These are phyloP conservation scores for Fusarium nygamai DNA, from an alignment of 2,329 filamentous ascomycete genomes.

Conservation along the genomic window DNA sequence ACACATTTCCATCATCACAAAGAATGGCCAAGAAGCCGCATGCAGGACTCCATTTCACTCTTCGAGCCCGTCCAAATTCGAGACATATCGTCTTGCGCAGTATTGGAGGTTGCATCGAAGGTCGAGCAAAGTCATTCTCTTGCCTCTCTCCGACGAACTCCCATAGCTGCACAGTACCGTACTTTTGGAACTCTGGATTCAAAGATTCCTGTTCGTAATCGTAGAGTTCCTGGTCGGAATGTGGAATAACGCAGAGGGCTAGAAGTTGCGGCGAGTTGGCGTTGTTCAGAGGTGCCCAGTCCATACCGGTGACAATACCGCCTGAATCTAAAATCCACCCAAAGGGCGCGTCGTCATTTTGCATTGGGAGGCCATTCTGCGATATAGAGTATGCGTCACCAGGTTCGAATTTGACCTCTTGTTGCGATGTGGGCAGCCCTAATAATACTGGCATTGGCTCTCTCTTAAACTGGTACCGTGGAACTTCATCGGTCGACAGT, in stretches of 20 bases:
- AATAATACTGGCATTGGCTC: conserved; percentile 48
- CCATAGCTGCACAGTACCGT: conserved; percentile 64
- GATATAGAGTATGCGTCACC: conserved; percentile 42
- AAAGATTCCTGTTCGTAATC: conserved; percentile 51
- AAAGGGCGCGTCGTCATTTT: conserved; percentile 42
- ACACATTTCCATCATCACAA: conserved; percentile 61
- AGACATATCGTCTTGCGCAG: conserved; percentile 58
- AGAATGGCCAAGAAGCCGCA: conserved; percentile 60
- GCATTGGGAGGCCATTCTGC: conserved; percentile 45
- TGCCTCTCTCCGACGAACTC: conserved; percentile 51
- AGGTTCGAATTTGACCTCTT: conserved; percentile 44
- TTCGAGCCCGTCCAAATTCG: conserved; percentile 60
- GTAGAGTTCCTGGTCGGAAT: conserved; percentile 59
- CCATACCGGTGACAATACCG: conserved; percentile 62
- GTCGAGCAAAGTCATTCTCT: conserved; percentile 46
- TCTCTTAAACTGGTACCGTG: conserved; percentile 42
- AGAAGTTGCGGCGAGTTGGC: conserved; percentile 57
- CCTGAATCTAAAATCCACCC: conserved; percentile 66
- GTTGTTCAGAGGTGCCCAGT: conserved; percentile 58
- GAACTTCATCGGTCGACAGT: conserved; percentile 43
- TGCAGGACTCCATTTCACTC: conserved; percentile 65
- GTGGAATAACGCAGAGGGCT: conserved; percentile 62
- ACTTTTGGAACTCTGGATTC: conserved; percentile 51
- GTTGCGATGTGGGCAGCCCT: conserved; percentile 45
- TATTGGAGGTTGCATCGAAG: conserved; percentile 50